Base-by-base conservation (phyloP, 805 yeast species). In the Scheffersomyces lignosus region DNA sequence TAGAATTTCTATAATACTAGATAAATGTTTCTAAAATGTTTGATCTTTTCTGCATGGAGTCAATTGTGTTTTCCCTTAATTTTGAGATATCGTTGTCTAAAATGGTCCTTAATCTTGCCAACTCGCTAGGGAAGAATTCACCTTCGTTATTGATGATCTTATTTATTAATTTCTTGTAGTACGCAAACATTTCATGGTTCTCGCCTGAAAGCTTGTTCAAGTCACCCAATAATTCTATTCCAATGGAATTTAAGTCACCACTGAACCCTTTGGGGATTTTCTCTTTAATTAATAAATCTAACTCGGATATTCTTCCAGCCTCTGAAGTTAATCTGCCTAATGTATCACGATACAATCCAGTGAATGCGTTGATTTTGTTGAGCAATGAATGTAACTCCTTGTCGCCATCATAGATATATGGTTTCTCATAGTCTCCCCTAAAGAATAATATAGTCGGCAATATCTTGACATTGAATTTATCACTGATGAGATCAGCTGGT, bases 361-460 rank as follows among this genome's bases (percentile, higher is more conserved):
- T 39, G 7, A 54, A 44, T 18, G 44, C 48, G 42, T 70, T 70
- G 29, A 67, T 47, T 26, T 47, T 50, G 3, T 43, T 34, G 10
- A 64, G 40, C 25, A 69, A 41, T 1, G 36, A 33, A 4, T 43
- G 45, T 14, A 62, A 30, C 12, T 47, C 39, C 15, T 52, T 39
- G 14, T 50, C 55, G 1, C 64, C 69, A 27, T 44, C 42, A 38
- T 51, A 66, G n/a, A 41, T 26, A 4, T 41, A 36, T 2, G 71
- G 70, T 13, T 54, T 41, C 16, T 45, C 52, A 18, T 47, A 25
- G 2, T 56, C 59, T 36, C 62, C 60, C 14, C 35, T 46, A 50
- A 81, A 71, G 40, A 56, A 74, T 27, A 80, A 47, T n/a, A 83
- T 58, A 0, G 83, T 71, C 10, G 90, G 89, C 55, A 65, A 73